Base-by-base conservation (phyloP, 225 moss, liverwort and hornwort species). In the Sphagnum tenellum region DNA sequence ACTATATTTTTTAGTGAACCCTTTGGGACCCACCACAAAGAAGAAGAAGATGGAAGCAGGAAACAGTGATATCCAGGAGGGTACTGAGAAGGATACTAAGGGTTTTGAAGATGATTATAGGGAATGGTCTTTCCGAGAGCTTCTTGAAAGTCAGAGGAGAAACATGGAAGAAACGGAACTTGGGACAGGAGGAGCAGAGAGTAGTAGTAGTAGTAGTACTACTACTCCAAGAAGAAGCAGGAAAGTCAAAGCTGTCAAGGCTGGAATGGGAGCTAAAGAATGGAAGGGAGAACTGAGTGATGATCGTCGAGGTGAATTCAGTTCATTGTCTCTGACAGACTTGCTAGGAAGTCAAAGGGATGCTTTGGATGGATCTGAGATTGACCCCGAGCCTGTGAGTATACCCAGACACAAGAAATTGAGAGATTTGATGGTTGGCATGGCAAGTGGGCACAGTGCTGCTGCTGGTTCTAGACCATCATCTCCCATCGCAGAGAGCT, bases 321-420 rank as follows among this genome's bases (percentile, higher is more conserved):
- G 71, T n/a, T 78, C 76, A 46, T 82, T 67, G 78, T 73, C 82
- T 12, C 0, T 74, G 57, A 64, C 62, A 59, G 76, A 66, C 7
- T 50, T 83, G 70, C 70, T 79, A 7, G 79, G 71, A 51, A 79
- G 79, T 77, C 60, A 60, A 59, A 74, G 67, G 47, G 8, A 61
- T 70, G 75, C 64, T 46, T 66, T 63, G 4, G 67, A 59, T 11
- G 69, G 56, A 56, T 66, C 66, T 14, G 67, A 67, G 5, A 48
- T 12, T 12, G 57, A 49, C 6, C 56, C 55, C 46, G 50, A 29
- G 2, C 29, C 29, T 29, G 45, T 46, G 8, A 65, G 50, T 51
- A 45, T 8, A 8, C 55, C 77, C 66, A 62, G 63, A 58, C 64
- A 49, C 58, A 63, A 45, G 51, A 73, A 61, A 48, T 2, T 49